Evolutionary conservation across 2,329 filamentous ascomycete genomes (phyloP), one percentile per base, ranked within the genome.

Genomic region (Penicillium sp.): DNA sequence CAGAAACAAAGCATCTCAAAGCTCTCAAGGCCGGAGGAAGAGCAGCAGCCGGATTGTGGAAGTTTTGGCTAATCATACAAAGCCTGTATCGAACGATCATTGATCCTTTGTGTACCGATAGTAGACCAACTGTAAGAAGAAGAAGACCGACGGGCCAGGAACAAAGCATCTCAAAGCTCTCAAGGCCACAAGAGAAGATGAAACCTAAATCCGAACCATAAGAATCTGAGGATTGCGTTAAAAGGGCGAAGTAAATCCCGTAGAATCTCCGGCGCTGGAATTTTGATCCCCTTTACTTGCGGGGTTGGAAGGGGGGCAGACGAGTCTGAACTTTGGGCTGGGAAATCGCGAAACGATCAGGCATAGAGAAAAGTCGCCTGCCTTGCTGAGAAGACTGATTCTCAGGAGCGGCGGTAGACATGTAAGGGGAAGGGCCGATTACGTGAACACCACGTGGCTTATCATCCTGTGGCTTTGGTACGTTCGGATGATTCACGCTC

Each of bases 161-260:
- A 16, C 14, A n/a, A 38, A 45, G 11, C 6, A 39, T 7, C 33
- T 45, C 42, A 45, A 45, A 45, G 33, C 42, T 45, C 42, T 45
- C 25, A 45, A 39, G 42, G 27, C 42, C 16, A 14, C 2, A 29
- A 19, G 2, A 28, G 25, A 44, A 14, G 34, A 30, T 30, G 16
- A 19, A 39, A 45, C 16, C 5, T 13, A 16, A 28, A 38, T 3
- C 3, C 38, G 13, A 39, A 39, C 10, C 10, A 10, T 44, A 36
- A 14, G 35, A 14, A 4, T 14, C 3, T 9, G 37, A 27, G 19
- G 3, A 9, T 22, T n/a, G 12, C 11, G 14, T 11, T 9, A 37
- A 13, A 9, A 22, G 3, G 18, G 33, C 14, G 27, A 34, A 37
- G 5, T 3, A 6, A 12, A n/a, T 19, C 14, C 16, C n/a, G 13